A percentile compares a stretch with the other conserved stretches of the same genome.
These are phyloP conservation scores for Penicillium lividum DNA, from an alignment of 495 filamentous ascomycete species.

Conservation along the genomic window DNA sequence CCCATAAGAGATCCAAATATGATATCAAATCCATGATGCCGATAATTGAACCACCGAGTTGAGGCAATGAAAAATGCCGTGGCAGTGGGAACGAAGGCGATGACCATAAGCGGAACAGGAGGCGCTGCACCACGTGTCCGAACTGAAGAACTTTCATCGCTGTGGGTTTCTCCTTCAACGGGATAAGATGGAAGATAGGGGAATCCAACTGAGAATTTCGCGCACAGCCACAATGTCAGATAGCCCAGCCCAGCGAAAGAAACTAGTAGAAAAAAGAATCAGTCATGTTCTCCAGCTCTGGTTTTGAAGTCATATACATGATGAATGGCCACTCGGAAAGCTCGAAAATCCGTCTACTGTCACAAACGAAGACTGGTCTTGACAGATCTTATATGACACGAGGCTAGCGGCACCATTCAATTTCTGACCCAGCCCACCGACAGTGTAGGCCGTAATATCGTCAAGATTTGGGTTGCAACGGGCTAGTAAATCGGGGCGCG, in stretches of 20 bases:
- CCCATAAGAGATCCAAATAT: slow-evolving; percentile 61
- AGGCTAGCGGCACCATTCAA: slow-evolving; percentile 47
- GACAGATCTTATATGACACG: slow-evolving; percentile 57
- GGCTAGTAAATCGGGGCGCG: slow-evolving; percentile 62
- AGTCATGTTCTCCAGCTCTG: neutral
- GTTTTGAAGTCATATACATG: slow-evolving; percentile 47
- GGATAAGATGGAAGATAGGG: slow-evolving; percentile 55
- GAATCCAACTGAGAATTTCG: slow-evolving; percentile 64
- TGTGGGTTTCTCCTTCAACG: slow-evolving; percentile 27
- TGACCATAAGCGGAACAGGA: slow-evolving; percentile 57
- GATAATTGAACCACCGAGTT: slow-evolving; percentile 64
- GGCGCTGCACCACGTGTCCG: slow-evolving; percentile 58
- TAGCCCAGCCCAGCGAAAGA: slow-evolving; percentile 65
- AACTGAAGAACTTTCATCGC: slow-evolving; percentile 29
- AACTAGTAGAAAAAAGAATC: slow-evolving; percentile 34
- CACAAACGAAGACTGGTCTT: slow-evolving; percentile 35
- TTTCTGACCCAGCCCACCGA: slow-evolving; percentile 52
- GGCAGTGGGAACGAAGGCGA: slow-evolving; percentile 56
- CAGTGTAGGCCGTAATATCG: slow-evolving; percentile 40
- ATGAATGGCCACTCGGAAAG: slow-evolving; percentile 71
- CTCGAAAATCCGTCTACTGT: slow-evolving; percentile 63
- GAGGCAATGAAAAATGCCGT: slow-evolving; percentile 61
- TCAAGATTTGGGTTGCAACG: slow-evolving; percentile 60
- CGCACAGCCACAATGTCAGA: slow-evolving; percentile 61
- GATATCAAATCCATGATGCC: slow-evolving; percentile 67